A percentile compares a stretch with the other conserved stretches of the same genome.
These are phyloP conservation scores for Aspergillus ibericus DNA, from an alignment of 2,329 filamentous ascomycete species.

Conservation along the genomic window DNA sequence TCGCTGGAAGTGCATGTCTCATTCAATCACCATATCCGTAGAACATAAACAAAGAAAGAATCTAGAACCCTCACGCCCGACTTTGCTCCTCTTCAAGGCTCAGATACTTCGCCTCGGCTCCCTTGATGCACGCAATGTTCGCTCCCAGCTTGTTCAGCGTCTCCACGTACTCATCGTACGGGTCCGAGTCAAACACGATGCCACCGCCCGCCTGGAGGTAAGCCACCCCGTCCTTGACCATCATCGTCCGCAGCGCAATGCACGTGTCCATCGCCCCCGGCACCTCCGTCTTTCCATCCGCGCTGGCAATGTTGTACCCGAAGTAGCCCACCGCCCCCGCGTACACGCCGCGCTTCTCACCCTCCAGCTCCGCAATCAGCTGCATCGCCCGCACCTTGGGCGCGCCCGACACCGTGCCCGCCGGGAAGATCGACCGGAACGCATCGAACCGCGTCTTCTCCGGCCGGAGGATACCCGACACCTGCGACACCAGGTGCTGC, in stretches of 20 bases:
- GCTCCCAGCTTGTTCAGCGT: constrained; percentile 94
- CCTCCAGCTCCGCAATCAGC: constrained; percentile 89
- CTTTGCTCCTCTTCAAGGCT: constrained; percentile 37
- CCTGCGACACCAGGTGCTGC: constrained; percentile 94
- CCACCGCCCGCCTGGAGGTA: constrained; percentile 86
- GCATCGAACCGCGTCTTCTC: constrained; percentile 91
- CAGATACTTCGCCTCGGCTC: constrained; percentile 71
- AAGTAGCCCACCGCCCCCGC: constrained; percentile 97
- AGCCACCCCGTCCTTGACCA: constrained; percentile 85
- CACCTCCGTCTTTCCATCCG: constrained; percentile 58
- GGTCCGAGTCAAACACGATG: constrained; percentile 92
- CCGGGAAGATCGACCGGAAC: constrained; percentile 94
- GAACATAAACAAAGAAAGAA: neutral
- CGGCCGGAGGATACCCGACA: constrained; percentile 81
- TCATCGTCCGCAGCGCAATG: constrained; percentile 84
- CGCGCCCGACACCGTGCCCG: constrained; percentile 90
- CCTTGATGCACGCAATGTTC: constrained; percentile 83
- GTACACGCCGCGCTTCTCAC: constrained; percentile 92
- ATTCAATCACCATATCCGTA: neutral
- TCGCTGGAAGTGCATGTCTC: too few species aligned
- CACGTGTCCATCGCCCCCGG: constrained; percentile 92
- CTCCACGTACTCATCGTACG: constrained; percentile 88
- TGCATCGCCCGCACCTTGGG: constrained; percentile 98
- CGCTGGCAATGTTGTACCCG: constrained; percentile 74
- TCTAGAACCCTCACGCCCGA: neutral